Percentiles rank a stretch among this genome's conserved stretches.
These are phyloP conservation scores for Rhazya stricta DNA, from an alignment of 257 asterid genomes.

Conservation along the genomic window DNA sequence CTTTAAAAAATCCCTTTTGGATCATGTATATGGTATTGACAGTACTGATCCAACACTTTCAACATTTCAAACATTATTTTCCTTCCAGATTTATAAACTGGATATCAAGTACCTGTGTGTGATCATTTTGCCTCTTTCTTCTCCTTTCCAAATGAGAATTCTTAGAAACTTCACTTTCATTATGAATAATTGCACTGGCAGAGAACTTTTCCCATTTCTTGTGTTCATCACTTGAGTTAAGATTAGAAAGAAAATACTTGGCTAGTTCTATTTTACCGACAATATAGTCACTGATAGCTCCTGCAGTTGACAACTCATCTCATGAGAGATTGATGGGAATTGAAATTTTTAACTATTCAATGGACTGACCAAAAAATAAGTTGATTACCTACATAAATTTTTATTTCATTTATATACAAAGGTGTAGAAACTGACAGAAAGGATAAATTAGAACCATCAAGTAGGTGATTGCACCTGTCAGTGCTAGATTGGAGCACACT, in stretches of 20 bases:
- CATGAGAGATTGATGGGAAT: neutral
- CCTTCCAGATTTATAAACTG: neutral
- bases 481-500: constrained; percentile 70
- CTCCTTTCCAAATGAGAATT: constrained; percentile 28
- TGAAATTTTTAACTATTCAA: neutral
- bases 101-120: constrained; percentile 69
- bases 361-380: neutral
- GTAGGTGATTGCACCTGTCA: constrained; percentile 52
- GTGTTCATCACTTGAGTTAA: constrained; percentile 58
- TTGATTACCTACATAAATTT: neutral
- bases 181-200: constrained; percentile 15
- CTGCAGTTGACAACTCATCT: constrained; percentile 31
- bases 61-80: neutral
- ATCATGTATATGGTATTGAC: neutral
- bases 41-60: neutral
- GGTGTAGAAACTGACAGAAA: neutral
- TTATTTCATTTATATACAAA: neutral
- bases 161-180: constrained; percentile 13
- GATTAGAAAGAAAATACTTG: constrained; percentile 57
- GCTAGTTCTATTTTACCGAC: constrained; percentile 62
- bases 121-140: constrained; percentile 59
- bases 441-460: neutral
- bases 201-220: constrained; percentile 68
- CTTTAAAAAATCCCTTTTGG: too few species aligned
- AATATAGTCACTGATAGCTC: constrained; percentile 51